Evolutionary conservation across 2,329 filamentous ascomycete genomes (phyloP), one percentile per base, ranked within the genome.

Genomic region (Pyricularia grisea): DNA sequence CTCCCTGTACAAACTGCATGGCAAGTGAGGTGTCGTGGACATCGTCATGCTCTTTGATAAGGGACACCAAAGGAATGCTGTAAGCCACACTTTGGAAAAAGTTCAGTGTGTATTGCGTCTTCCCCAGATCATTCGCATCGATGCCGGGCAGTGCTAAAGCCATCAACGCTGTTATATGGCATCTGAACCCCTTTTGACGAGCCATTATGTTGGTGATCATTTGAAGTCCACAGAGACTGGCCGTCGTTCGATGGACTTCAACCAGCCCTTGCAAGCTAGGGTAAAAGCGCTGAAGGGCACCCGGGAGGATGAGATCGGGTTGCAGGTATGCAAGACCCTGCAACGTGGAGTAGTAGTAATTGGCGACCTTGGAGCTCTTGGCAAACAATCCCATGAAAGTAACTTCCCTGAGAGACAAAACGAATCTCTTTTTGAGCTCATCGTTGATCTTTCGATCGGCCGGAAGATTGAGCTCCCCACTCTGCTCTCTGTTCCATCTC

Each of bases 321-420:
- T 99, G 94, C 65, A 99, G 83, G 74, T 91, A 97, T 2, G 95
- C 92, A 68, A 99, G 82, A 68, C 92, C 92, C 77, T 98, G 94
- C 67, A 99, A 83, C 1, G 94, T 92, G 67, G 92, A 93, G 72
- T 97, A 88, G 72, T 94, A 97, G 81, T 94, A 97, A 78, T 91
- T 94, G 76, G 97, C 93, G 3, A 95, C 90, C 67, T 93, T 94
- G 69, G 89, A 90, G 78, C 94, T 97, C 84, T 99, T 99, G 68
- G 94, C 92, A 78, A 97, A 99, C 67, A 99, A 90, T 31, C 95
- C 95, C 94, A 99, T 97, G 78, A 97, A 99, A 4, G 93, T 93
- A 66, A 97, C 94, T 73, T 99, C 95, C 72, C 90, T 90, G 72
- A 99, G 82, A 71, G 93, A 92, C 55, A 94, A 81, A 33, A 99